Conservation (phyloP, 257 asterid species). For the Salvia hispanica region DNA sequence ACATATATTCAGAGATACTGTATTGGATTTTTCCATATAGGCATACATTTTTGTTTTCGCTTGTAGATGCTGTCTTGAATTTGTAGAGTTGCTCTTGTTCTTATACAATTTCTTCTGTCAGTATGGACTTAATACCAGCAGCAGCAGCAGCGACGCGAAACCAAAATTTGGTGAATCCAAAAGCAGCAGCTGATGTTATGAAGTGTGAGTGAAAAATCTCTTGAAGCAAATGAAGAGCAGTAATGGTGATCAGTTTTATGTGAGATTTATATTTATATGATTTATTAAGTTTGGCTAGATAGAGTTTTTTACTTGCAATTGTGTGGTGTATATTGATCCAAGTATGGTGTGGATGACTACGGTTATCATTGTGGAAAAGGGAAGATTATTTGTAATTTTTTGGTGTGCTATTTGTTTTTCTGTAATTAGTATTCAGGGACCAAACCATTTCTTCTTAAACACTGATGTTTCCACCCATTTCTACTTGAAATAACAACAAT, state of each 20-base stretch:
- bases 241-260: neutral
- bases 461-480: neutral
- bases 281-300: neutral
- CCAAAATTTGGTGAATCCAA: constrained; percentile 29
- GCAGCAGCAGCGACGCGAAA: constrained; percentile 39
- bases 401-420: constrained; percentile 14
- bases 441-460: neutral
- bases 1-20: neutral
- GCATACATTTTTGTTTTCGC: neutral
- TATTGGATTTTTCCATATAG: neutral
- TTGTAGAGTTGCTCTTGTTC: neutral
- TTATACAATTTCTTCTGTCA: constrained; percentile 31
- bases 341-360: constrained; percentile 21
- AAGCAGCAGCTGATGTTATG: constrained; percentile 30
- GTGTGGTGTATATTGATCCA: constrained; percentile 24
- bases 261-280: constrained; percentile 12
- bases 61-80: neutral
- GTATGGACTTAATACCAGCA: constrained; percentile 45
- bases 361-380: constrained; percentile 1
- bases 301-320: constrained; percentile 4
- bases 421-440: constrained; percentile 3
- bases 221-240: constrained; percentile 31
- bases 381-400: neutral
- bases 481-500: neutral
- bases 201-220: constrained; percentile 10